A percentile compares a stretch with the other conserved stretches of the same genome.
Evolutionary conservation across 495 filamentous ascomycete species (phyloP).

Genomic region (Stereocaulon alpinum): DNA sequence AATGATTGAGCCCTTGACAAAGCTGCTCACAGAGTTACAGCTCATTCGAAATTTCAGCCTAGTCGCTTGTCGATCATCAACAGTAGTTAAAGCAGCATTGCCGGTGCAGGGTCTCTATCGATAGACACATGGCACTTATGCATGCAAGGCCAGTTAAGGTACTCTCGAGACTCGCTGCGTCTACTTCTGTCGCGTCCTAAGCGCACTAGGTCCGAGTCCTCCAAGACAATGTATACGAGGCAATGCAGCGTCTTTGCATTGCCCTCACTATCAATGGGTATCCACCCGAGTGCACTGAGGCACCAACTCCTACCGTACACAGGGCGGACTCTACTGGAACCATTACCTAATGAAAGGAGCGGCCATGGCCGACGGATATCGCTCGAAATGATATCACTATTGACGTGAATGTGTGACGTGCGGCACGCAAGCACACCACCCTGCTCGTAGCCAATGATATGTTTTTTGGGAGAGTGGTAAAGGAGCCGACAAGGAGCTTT

Average conservation of each 20-base stretch:
- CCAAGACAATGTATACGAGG: background rate
- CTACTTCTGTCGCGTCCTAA: background rate
- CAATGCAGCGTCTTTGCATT: background rate
- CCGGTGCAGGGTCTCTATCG: constrained; percentile 2
- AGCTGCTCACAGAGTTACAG: background rate
- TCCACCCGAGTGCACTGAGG: too few relatives aligned
- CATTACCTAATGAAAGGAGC: too few relatives aligned
- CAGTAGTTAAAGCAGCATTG: background rate
- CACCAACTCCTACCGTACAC: too few relatives aligned
- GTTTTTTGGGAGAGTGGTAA: too few relatives aligned
- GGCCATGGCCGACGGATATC: too few relatives aligned
- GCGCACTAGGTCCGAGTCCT: background rate
- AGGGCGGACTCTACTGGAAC: too few relatives aligned
- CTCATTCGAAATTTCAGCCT: background rate
- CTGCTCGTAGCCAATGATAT: too few relatives aligned
- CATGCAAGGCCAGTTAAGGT: background rate
- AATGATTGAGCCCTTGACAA: background rate
- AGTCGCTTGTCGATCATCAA: background rate
- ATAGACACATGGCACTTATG: constrained; percentile 4
- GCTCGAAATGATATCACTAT: too few relatives aligned
- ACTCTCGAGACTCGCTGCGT: background rate
- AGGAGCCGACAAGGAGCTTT: too few relatives aligned
- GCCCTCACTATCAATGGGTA: background rate
- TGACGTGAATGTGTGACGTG: too few relatives aligned
- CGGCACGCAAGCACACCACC: too few relatives aligned